Evolutionary conservation across 352 stramenopile species (phyloP).

Genomic region (Albugo candida): DNA sequence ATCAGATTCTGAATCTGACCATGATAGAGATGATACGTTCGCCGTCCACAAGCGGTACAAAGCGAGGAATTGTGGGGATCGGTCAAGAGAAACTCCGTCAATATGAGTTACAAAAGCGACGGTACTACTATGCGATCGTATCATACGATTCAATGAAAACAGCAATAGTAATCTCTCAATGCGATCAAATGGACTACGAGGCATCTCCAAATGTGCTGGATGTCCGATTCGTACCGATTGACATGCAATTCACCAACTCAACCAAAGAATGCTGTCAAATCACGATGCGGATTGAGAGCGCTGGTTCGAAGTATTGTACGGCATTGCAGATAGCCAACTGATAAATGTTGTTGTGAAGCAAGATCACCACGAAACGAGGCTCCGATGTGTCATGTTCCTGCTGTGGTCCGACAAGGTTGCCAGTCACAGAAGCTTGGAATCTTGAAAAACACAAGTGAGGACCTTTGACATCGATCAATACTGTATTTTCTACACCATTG

Average conservation of each 20-base stretch:
- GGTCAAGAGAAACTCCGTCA: slow-evolving; percentile 88
- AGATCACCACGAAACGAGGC: no score
- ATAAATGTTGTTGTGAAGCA: no score
- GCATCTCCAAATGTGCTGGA: slow-evolving; percentile 90
- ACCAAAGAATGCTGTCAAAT: slow-evolving; percentile 74
- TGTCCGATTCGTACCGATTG: slow-evolving; percentile 85
- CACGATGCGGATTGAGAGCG: no score
- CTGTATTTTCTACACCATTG: no score
- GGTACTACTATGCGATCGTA: slow-evolving; percentile 97
- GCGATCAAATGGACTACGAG: slow-evolving; percentile 96
- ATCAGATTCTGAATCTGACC: slow-evolving; percentile 3
- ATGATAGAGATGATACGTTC: slow-evolving; percentile 52
- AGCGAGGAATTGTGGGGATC: slow-evolving; percentile 57
- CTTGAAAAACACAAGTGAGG: no score
- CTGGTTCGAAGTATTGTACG: no score
- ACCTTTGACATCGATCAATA: no score
- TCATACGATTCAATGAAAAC: slow-evolving; percentile 84
- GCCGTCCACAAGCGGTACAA: slow-evolving; percentile 38
- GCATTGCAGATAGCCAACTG: no score
- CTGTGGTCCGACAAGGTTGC: no score
- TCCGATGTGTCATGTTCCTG: no score
- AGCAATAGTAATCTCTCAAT: slow-evolving; percentile 81
- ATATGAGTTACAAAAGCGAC: slow-evolving; percentile 94
- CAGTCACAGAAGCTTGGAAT: no score
- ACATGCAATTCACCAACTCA: slow-evolving; percentile 72